Evolutionary conservation across 345 rosid species (phyloP).

Genomic region (Hibiscus syriacus): DNA sequence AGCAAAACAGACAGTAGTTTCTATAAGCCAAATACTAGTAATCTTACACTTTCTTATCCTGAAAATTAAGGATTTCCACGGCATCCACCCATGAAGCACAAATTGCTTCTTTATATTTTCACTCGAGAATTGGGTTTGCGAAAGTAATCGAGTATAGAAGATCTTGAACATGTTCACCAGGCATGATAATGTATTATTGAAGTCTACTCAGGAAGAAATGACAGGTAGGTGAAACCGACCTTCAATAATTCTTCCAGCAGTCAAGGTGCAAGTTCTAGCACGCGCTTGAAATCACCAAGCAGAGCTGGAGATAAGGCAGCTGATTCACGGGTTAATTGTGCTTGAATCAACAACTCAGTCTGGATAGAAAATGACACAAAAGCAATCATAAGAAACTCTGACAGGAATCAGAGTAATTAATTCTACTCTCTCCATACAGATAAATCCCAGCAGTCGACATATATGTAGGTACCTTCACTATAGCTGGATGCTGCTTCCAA

Average conservation of each 20-base stretch:
- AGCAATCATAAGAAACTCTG: conserved; percentile 8
- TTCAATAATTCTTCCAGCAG: conserved; percentile 94
- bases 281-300: no score
- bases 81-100: neutral
- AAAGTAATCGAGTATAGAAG: neutral
- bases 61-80: neutral
- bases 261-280: conserved; percentile 92
- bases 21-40: neutral
- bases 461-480: conserved; percentile 76
- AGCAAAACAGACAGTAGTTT: neutral
- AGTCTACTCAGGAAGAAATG: neutral
- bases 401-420: neutral
- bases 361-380: conserved; percentile 7
- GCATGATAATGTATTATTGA: neutral
- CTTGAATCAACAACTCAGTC: no score
- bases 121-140: neutral
- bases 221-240: conserved; percentile 30
- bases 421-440: neutral
- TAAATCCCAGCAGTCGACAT: conserved; percentile 4
- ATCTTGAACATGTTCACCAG: no score
- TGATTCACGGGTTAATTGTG: no score
- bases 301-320: no score
- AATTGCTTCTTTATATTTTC: neutral
- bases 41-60: neutral
- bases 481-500: no score